Base-by-base conservation (phyloP, 2,329 filamentous ascomycete genomes). In the Fusarium oxysporum region DNA sequence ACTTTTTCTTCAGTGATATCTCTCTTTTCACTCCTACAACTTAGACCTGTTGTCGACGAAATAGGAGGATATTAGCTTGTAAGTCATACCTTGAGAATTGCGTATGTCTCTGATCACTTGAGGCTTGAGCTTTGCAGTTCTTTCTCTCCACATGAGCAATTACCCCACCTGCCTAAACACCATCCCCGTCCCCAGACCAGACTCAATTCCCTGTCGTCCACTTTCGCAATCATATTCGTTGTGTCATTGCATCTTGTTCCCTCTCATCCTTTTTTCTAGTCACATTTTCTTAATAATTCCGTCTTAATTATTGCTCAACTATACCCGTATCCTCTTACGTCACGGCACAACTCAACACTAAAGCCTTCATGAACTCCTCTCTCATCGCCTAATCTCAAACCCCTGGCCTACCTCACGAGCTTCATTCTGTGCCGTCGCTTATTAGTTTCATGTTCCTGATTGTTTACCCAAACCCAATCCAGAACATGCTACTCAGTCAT, bases 401-500 rank as follows among this genome's bases (percentile, higher is more conserved):
- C 57, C 64, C 28, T 54, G 41, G 35, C n/a, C 38, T 45, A 41
- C 21, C 13, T 45, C 45, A 33, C 57, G 28, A 55, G 48, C 57
- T 33, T 60, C 57, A 50, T 48, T 37, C 51, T 37, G 61, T 44
- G 43, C 43, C 62, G 23, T 69, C 70, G 44, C 64, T 61, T 61
- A 50, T 55, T 55, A 63, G 54, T 69, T 73, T 69, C 73, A 66
- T 77, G 60, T 66, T 61, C 66, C 63, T 73, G 68, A 68, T 69
- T 67, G 62, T 58, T 64, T 64, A 57, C 54, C 58, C 66, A 40
- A 40, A 51, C 28, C 54, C 71, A 64, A 66, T 68, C 51, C 67
- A 55, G 66, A 68, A 56, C 47, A 77, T 77, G 71, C 56, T 74
- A n/a, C 55, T 76, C 58, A 65, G 61, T 62, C 68, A 54, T 54